Evolutionary conservation across 352 stramenopile species (phyloP), one percentile per base, ranked within the genome.

Genomic region (Pythium sp.): DNA sequence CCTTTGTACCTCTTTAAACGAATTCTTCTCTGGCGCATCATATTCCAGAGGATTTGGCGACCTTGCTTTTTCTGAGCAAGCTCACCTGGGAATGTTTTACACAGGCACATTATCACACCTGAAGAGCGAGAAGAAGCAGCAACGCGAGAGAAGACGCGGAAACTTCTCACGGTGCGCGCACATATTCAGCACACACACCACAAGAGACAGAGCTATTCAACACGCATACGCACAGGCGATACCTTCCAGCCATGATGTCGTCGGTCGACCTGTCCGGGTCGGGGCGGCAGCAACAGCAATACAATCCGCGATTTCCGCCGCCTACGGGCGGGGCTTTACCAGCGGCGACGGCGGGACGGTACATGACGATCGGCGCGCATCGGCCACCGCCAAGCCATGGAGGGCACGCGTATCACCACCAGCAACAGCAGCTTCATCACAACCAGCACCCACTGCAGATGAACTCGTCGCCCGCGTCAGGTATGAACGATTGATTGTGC

Each of bases 201-300:
- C 30, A 11, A 43, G 9, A 41, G 34, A 41, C 34, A 57, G 11
- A 12, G 22, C 24, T 28, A 9, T 14, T 43, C 15, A 46, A 14
- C 30, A 20, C n/a, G 24, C 20, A 54, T 20, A 38, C n/a, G 20
- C 24, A 38, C 14, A 58, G 51, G 60, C 43, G 18, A 49, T 1
- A 0, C 26, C 36, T 20, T 41, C 24, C n/a, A 34, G 7, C 43
- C 12, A 68, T 68, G 63, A 68, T 68, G 63, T 68, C 63, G 32
- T 68, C 63, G 1, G 63, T 68, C 34, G 63, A 68, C 12, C 41
- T 68, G 53, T 62, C 63, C n/a, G n/a, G 22, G 18, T 56, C 51
- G 24, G 20, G 14, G 5, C 24, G 41, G 28, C 63, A 56, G 24
- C 36, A 67, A 14, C 62, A 59, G 26, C 61, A 67, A 22, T 41